Evolutionary conservation across 768 basidiomycete genomes (phyloP).

Genomic region (Suillus cothurnatus): DNA sequence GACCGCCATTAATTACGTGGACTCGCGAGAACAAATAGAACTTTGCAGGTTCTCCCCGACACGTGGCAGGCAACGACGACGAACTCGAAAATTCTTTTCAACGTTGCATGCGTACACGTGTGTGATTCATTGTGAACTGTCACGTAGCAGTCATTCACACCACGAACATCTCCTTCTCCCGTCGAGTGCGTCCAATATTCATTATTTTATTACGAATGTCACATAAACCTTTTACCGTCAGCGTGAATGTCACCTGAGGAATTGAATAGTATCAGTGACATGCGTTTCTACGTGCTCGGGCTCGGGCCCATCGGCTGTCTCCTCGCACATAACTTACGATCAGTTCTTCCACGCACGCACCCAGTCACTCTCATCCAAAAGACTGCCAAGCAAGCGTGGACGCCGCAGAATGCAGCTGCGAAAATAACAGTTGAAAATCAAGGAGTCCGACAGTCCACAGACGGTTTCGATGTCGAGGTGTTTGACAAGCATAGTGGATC

Average conservation of each 20-base stretch:
- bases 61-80: not conserved
- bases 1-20: no score
- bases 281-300: slow-evolving; percentile 80
- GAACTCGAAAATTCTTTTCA: not conserved
- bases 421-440: slow-evolving; percentile 50
- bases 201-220: slow-evolving; percentile 7
- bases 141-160: not conserved
- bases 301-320: slow-evolving; percentile 84
- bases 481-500: slow-evolving; percentile 36
- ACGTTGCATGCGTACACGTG: not conserved
- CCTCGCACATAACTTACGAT: slow-evolving; percentile 77
- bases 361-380: slow-evolving; percentile 74
- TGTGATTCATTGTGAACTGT: not conserved
- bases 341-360: slow-evolving; percentile 50
- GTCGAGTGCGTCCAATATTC: slow-evolving; percentile 10
- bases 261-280: slow-evolving; percentile 29
- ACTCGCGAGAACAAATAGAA: not conserved
- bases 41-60: not conserved
- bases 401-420: slow-evolving; percentile 35
- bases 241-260: slow-evolving; percentile 2
- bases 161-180: slow-evolving; percentile 1
- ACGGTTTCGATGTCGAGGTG: slow-evolving; percentile 53
- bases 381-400: slow-evolving; percentile 40
- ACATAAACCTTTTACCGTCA: slow-evolving; percentile 10
- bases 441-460: slow-evolving; percentile 45